Base-by-base conservation (phyloP, 2,329 filamentous ascomycete genomes). In the Cordyceps cateniannulata region DNA sequence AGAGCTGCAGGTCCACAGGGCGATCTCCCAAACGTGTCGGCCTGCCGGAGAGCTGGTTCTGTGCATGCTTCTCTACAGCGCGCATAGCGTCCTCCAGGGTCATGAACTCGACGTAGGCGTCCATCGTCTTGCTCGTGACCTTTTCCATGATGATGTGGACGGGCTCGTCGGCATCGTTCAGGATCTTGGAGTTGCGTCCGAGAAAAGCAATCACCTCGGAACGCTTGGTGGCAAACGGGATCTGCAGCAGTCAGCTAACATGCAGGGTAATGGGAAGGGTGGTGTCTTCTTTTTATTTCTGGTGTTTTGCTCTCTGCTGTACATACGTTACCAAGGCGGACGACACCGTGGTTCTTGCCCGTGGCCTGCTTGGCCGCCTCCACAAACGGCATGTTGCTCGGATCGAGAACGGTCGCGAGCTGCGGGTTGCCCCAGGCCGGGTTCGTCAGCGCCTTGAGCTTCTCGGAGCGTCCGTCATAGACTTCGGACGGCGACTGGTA, bases 131-230 rank as follows among this genome's bases (percentile, higher is more conserved):
- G 67, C 79, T 80, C 3, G 82, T 83, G 24, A 80, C 76, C n/a
- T 83, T 79, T 59, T 86, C 84, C 83, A 86, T 86, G 65, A 86
- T 83, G 64, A 86, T 85, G 62, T 86, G 84, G 8, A 87, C 75
- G 0, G 82, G 79, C 66, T 85, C 83, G 6, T 82, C 75, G 2
- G 67, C 69, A 62, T 85, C 83, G 32, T 77, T 80, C 51, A 85
- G 69, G 38, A 86, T 77, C 61, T 77, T 79, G 24, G 81, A 79
- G 65, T 82, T 85, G 54, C 81, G 79, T 3, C 84, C 84, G 20
- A 86, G 74, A 65, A 86, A 83, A 1, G 83, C 83, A 58, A 84
- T 75, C 20, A 87, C 72, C 67, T 86, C 83, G 16, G 79, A 69
- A 3, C 81, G 78, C 25, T 74, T 80, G 52, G 81, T 79, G 18